Evolutionary conservation across 2,329 filamentous ascomycete genomes (phyloP).

Genomic region (Diaporthe ilicicola): DNA sequence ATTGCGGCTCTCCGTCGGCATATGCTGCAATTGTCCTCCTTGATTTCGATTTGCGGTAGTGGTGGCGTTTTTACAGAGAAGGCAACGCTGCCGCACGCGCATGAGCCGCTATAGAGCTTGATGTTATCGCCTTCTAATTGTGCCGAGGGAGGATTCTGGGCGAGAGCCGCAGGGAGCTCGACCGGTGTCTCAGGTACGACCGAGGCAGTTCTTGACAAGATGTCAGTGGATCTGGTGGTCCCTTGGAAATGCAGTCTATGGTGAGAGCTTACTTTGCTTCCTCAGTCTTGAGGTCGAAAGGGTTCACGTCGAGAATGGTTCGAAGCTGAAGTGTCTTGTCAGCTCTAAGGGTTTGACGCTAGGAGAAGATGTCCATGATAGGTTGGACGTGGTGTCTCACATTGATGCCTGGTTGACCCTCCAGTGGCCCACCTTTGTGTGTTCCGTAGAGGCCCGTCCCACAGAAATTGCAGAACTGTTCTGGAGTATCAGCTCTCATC

Average conservation of each 20-base stretch:
- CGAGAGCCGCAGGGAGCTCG: neutral
- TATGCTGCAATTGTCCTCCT: conserved; percentile 49
- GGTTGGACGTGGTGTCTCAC: conserved; percentile 12
- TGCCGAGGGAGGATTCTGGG: neutral
- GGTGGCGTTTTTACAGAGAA: conserved; percentile 34
- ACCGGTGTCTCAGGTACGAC: neutral
- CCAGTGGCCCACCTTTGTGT: conserved; percentile 37
- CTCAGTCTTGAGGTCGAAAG: conserved; percentile 36
- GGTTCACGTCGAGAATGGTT: conserved; percentile 37
- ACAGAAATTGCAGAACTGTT: conserved; percentile 41
- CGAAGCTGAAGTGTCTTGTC: conserved; percentile 15
- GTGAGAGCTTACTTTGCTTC: conserved; percentile 1
- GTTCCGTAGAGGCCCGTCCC: conserved; percentile 40
- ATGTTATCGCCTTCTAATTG: neutral
- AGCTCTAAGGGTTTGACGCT: neutral
- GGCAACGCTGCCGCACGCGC: conserved; percentile 40
- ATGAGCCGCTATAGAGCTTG: conserved; percentile 37
- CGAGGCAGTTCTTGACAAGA: neutral
- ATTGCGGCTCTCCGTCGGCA: conserved; percentile 43
- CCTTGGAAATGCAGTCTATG: neutral
- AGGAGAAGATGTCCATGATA: neutral
- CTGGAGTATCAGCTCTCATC: neutral
- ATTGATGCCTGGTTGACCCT: conserved; percentile 39
- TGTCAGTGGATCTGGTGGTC: neutral
- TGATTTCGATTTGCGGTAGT: conserved; percentile 49